Conservation (phyloP, 345 rosid species). For the Bruguiera gymnorhiza region DNA sequence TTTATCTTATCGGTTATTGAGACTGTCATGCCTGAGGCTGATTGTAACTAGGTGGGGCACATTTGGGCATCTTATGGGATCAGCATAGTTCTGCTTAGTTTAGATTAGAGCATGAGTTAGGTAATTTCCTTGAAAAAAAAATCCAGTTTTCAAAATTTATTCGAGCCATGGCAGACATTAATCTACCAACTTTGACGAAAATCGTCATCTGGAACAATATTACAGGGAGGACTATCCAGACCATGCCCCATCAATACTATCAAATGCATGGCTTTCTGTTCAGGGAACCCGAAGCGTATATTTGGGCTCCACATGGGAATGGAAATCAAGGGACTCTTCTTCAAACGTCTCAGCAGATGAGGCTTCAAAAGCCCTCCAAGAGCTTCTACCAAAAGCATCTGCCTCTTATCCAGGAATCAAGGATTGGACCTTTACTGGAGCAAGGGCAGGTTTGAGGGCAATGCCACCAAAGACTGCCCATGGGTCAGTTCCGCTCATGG, state of each 20-base stretch:
- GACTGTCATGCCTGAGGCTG: not conserved
- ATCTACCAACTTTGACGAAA: not conserved
- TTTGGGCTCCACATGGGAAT: slow-evolving; percentile 92
- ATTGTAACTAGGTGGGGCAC: not conserved
- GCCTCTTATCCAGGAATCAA: slow-evolving; percentile 58
- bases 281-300: slow-evolving; percentile 57
- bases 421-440: slow-evolving; percentile 59
- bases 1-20: not conserved
- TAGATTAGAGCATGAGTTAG: too few species aligned
- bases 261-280: slow-evolving; percentile 84
- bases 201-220: slow-evolving; percentile 1
- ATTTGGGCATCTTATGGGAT: not conserved
- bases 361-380: slow-evolving; percentile 61
- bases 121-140: too few species aligned
- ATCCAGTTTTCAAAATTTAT: too few species aligned
- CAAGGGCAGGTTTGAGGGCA: slow-evolving; percentile 87
- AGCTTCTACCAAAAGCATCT: slow-evolving; percentile 77
- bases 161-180: not conserved
- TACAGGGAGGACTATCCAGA: slow-evolving; percentile 67
- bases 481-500: slow-evolving; percentile 83
- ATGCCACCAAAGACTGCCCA: slow-evolving; percentile 75
- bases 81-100: not conserved
- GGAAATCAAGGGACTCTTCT: slow-evolving; percentile 73
- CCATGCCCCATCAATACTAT: slow-evolving; percentile 64
- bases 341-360: slow-evolving; percentile 60